Conservation (phyloP, 768 basidiomycete species). For the Pisolithus tinctorius region DNA sequence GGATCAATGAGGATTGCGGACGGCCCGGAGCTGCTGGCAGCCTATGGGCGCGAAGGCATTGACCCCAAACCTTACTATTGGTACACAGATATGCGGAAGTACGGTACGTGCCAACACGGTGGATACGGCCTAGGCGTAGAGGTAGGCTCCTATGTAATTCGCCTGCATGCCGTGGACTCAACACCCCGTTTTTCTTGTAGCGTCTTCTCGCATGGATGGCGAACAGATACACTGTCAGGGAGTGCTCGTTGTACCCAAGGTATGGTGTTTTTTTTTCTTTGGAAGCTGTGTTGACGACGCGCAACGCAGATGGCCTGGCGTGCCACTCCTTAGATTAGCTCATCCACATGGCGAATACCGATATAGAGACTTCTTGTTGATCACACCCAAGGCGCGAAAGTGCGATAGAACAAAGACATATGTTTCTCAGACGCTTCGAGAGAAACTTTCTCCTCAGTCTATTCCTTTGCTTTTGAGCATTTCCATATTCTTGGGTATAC, state of each 20-base stretch:
- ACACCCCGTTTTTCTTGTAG: constrained; percentile 30
- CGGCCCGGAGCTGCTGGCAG: constrained; percentile 78
- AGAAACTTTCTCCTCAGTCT: no score
- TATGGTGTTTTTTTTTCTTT: constrained; percentile 15
- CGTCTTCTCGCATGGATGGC: constrained; percentile 95
- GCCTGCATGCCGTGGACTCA: not conserved
- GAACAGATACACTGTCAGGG: constrained; percentile 85
- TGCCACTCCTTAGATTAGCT: constrained; percentile 58
- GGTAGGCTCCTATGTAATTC: constrained; percentile 35
- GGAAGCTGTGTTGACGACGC: constrained; percentile 5
- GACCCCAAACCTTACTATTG: constrained; percentile 87
- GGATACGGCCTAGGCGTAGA: constrained; percentile 97
- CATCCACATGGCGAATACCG: not conserved
- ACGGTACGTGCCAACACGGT: constrained; percentile 96
- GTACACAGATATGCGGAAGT: constrained; percentile 98
- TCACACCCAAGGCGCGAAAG: no score
- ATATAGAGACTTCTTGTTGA: not conserved
- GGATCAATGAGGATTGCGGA: constrained; percentile 90
- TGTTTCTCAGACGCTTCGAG: no score
- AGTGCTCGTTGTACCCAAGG: constrained; percentile 91
- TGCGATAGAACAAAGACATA: no score
- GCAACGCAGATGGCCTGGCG: constrained; percentile 68
- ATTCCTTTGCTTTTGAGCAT: no score
- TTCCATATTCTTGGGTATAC: no score
- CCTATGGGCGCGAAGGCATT: constrained; percentile 88